These are phyloP conservation scores for Pelargonium myrrhifolium DNA, from an alignment of 441 rosid genomes.

Conservation along the genomic window DNA sequence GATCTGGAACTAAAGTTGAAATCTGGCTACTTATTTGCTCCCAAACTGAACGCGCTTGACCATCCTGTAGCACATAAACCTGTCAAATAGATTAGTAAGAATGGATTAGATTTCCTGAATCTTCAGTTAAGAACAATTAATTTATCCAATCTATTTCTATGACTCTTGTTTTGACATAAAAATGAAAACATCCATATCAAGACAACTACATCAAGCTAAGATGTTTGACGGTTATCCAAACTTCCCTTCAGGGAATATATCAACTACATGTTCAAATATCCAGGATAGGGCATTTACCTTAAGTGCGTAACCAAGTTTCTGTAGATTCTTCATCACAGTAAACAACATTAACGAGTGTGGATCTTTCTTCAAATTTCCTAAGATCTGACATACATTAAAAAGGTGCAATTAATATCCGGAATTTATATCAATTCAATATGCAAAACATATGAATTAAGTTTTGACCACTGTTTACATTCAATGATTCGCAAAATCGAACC, in stretches of 20 bases:
- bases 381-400: constrained; percentile 46
- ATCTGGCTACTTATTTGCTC: constrained; percentile 53
- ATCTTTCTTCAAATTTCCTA: constrained; percentile 70
- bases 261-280: background rate
- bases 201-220: constrained; percentile 3
- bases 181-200: background rate
- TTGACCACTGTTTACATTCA: background rate
- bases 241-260: background rate
- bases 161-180: constrained; percentile 10
- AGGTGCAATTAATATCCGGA: constrained; percentile 10
- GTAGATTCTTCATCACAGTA: constrained; percentile 74
- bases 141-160: constrained; percentile 3
- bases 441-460: constrained; percentile 12
- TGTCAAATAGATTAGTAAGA: constrained; percentile 33
- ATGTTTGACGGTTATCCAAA: background rate
- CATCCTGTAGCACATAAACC: constrained; percentile 62
- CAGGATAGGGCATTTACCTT: no score
- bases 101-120: constrained; percentile 33
- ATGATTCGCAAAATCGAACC: background rate
- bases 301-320: constrained; percentile 66
- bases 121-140: constrained; percentile 14
- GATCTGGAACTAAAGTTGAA: constrained; percentile 44
- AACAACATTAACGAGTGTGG: constrained; percentile 67
- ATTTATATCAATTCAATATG: constrained; percentile 4
- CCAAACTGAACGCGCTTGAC: constrained; percentile 57